These are phyloP conservation scores for Coleophoma eucalyptorum DNA, from an alignment of 2,329 filamentous ascomycete genomes.

Conservation along the genomic window DNA sequence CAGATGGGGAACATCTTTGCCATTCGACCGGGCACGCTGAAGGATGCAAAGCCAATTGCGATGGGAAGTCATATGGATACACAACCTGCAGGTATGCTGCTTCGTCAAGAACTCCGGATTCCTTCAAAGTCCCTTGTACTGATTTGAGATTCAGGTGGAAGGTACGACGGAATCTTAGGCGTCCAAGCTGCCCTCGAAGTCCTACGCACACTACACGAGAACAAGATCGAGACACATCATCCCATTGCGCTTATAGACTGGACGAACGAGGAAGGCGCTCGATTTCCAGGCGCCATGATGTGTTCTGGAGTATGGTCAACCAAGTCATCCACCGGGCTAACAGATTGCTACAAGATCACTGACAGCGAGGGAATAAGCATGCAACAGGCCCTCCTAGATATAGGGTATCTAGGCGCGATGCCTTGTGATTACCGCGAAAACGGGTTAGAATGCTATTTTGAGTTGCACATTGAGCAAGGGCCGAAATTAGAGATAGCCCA, in stretches of 20 bases:
- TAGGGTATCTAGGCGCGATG: constrained; percentile 62
- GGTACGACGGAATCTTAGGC: constrained; percentile 78
- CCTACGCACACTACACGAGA: constrained; percentile 62
- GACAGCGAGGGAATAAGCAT: constrained; percentile 34
- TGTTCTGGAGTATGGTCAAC: constrained; percentile 74
- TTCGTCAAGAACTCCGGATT: neutral
- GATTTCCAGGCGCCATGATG: constrained; percentile 72
- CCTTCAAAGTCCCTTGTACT: neutral
- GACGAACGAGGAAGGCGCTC: constrained; percentile 66
- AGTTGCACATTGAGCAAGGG: constrained; percentile 71
- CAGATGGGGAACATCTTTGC: constrained; percentile 75
- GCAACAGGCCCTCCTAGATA: constrained; percentile 47
- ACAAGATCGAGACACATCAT: constrained; percentile 62
- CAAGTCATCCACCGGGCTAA: constrained; percentile 47
- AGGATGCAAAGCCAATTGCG: constrained; percentile 57
- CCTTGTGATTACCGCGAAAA: constrained; percentile 52
- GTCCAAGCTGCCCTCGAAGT: constrained; percentile 70
- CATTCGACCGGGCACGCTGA: constrained; percentile 53
- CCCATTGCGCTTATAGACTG: constrained; percentile 46
- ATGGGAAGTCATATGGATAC: constrained; percentile 68
- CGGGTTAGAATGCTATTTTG: constrained; percentile 72
- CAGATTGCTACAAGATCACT: constrained; percentile 55
- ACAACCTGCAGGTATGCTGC: constrained; percentile 45
- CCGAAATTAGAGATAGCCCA: constrained; percentile 63
- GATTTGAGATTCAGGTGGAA: constrained; percentile 25